A percentile compares a stretch with the other conserved stretches of the same genome.
These are phyloP conservation scores for Pinus albicaulis DNA, from an alignment of 75 land plant genomes.

Conservation along the genomic window DNA sequence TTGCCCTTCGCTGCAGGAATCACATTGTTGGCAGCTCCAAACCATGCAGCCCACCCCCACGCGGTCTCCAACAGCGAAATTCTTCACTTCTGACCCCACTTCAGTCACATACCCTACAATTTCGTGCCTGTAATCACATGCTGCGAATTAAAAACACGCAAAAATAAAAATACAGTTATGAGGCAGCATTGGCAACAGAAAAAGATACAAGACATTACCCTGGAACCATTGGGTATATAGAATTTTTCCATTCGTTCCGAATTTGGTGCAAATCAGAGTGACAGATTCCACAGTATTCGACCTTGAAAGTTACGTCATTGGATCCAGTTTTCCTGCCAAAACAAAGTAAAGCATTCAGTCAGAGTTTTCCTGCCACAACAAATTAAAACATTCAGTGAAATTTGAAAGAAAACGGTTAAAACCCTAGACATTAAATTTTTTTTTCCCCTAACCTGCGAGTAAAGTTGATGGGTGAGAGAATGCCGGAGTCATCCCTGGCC, in stretches of 20 bases:
- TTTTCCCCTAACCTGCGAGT: constrained; percentile 14
- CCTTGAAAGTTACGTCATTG: constrained; percentile 28
- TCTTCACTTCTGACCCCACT: constrained; percentile 57
- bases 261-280: constrained; percentile 37
- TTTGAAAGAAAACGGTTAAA: no score
- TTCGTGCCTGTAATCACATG: constrained; percentile 56
- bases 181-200: no score
- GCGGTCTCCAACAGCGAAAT: constrained; percentile 57
- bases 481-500: constrained; percentile 28
- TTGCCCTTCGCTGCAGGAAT: constrained; percentile 32
- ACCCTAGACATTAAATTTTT: no score
- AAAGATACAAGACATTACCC: constrained; percentile 13
- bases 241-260: constrained; percentile 24
- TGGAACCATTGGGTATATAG: constrained; percentile 31
- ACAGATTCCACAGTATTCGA: constrained; percentile 41
- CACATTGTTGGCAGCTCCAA: constrained; percentile 50
- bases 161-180: no score
- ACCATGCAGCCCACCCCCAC: constrained; percentile 78
- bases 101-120: constrained; percentile 56
- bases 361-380: neutral
- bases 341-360: neutral
- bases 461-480: constrained; percentile 33
- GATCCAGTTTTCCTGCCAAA: constrained; percentile 23
- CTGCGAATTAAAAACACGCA: no score
- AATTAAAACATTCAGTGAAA: neutral